Base-by-base conservation (phyloP, 2,329 filamentous ascomycete species). In the Neocucurbitaria cava region DNA sequence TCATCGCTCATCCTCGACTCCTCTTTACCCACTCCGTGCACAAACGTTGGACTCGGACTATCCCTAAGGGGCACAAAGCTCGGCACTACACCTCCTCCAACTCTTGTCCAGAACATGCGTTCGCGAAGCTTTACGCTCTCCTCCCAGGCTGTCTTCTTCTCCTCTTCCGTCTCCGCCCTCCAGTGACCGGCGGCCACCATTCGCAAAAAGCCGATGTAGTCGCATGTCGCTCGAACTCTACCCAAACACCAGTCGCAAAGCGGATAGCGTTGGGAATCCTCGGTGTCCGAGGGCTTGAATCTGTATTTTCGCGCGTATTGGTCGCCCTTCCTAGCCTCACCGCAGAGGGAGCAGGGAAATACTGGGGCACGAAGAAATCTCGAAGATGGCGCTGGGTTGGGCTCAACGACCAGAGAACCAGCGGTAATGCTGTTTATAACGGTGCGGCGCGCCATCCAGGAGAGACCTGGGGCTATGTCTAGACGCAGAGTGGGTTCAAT, bases 101-200 rank as follows among this genome's bases (percentile, higher is more conserved):
- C 87, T 50, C 95, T 86, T 46, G 91, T 87, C 95, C 95, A 99
- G 73, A 99, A 99, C 90, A 99, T 96, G 65, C 94, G 88, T 74
- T 99, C 95, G 46, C 95, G 84, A 43, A 98, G 77, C 26, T 89
- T 86, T 10, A 97, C 90, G 52, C 92, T 92, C 79, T 99, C 95
- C 72, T 98, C 94, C 95, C 95, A 99, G 0, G 92, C 92, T 24
- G 87, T 86, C 70, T 90, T 91, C 76, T 96, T 91, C 30, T 92
- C 90, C 45, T 95, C 91, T 35, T 89, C 86, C 52, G 90, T 90
- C 42, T 93, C 90, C 11, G 89, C 88, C 46, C 91, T 87, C 87
- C 95, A 95, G 68, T 96, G 90, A 2, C 95, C 95, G 66, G 97
- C 94, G 64, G 94, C 91, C 53, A 98, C 85, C 77, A 98, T 91